phyloP scores from a whole-genome alignment of 768 basidiomycete genomes.

The Auricularia auricula-judae region DNA sequence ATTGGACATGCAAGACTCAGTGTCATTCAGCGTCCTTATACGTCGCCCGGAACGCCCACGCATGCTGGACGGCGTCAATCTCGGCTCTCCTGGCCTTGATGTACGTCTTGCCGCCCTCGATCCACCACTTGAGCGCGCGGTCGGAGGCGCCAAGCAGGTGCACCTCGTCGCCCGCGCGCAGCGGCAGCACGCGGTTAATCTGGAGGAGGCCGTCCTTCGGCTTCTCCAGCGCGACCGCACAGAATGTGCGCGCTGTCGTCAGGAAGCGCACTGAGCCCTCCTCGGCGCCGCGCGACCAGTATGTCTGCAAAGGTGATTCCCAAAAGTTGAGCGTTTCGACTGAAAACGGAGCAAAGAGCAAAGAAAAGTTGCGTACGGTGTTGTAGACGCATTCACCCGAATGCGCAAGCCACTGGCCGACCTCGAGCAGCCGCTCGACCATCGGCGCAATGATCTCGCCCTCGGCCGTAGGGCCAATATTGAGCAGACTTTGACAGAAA shows the following conservation, averaged over 20 bases:
- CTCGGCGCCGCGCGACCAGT: constrained; percentile 38
- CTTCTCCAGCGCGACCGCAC: constrained; percentile 31
- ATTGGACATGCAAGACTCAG: neutral
- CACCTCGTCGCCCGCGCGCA: constrained; percentile 32
- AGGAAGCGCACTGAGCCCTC: constrained; percentile 33
- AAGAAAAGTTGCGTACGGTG: constrained; percentile 27
- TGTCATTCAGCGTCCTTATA: constrained; percentile 12
- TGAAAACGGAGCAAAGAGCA: too few species aligned
- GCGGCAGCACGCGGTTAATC: constrained; percentile 30
- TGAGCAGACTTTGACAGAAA: constrained; percentile 27
- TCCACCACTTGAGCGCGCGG: constrained; percentile 12
- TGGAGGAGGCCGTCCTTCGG: constrained; percentile 24
- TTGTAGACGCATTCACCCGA: constrained; percentile 42
- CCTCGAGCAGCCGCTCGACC: constrained; percentile 35
- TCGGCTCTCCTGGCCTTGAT: constrained; percentile 19
- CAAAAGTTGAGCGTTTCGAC: too few species aligned
- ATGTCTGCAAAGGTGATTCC: constrained; percentile 20
- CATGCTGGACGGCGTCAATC: constrained; percentile 19
- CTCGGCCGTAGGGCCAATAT: constrained; percentile 45
- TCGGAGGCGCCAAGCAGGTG: constrained; percentile 22
- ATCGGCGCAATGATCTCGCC: constrained; percentile 41
- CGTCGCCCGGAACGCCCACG: constrained; percentile 31
- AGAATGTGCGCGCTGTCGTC: constrained; percentile 40
- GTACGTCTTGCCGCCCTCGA: constrained; percentile 6
- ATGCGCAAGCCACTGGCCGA: constrained; percentile 40